Evolutionary conservation across 148 eudicot species (phyloP).

Genomic region (Rhododendron henanense): DNA sequence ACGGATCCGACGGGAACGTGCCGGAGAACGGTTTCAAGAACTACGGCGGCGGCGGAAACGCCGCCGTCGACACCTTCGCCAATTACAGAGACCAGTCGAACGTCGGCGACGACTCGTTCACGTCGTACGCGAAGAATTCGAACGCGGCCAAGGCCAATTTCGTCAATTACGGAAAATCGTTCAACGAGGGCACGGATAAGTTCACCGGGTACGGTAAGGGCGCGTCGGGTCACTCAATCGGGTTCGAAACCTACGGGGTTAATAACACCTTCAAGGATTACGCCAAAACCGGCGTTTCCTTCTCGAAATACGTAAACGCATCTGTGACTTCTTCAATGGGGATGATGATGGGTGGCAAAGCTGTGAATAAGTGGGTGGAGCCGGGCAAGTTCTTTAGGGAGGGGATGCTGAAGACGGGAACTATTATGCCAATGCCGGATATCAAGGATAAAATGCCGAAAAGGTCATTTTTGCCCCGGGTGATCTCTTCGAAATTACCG

Average conservation of each 20-base stretch:
- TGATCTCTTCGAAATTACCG: slow-evolving; percentile 37
- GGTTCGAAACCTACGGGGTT: slow-evolving; percentile 31
- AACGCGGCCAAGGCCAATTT: slow-evolving; percentile 33
- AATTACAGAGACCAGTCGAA: slow-evolving; percentile 44
- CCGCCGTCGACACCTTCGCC: slow-evolving; percentile 23
- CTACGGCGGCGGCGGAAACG: slow-evolving; percentile 36
- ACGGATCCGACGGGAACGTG: slow-evolving; percentile 33
- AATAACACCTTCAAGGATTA: slow-evolving; percentile 36
- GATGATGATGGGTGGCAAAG: slow-evolving; percentile 16
- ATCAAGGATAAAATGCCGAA: slow-evolving; percentile 46
- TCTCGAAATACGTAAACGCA: slow-evolving; percentile 22
- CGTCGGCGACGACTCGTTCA: slow-evolving; percentile 44
- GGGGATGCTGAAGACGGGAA: slow-evolving; percentile 30
- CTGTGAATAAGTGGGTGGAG: slow-evolving; percentile 42
- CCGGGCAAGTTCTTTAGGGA: slow-evolving; percentile 56
- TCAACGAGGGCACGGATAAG: slow-evolving; percentile 38
- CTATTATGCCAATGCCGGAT: slow-evolving; percentile 56
- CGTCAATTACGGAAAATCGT: slow-evolving; percentile 26
- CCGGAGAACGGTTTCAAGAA: slow-evolving; percentile 34
- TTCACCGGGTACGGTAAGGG: slow-evolving; percentile 46
- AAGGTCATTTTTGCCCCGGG: slow-evolving; percentile 47
- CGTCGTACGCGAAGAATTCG: slow-evolving; percentile 36
- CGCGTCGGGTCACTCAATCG: slow-evolving; percentile 24
- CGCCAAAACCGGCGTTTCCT: slow-evolving; percentile 28
- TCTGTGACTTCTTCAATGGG: not conserved